These are phyloP conservation scores for Talaromyces trachyspermus DNA, from an alignment of 495 filamentous ascomycete species.

Conservation along the genomic window DNA sequence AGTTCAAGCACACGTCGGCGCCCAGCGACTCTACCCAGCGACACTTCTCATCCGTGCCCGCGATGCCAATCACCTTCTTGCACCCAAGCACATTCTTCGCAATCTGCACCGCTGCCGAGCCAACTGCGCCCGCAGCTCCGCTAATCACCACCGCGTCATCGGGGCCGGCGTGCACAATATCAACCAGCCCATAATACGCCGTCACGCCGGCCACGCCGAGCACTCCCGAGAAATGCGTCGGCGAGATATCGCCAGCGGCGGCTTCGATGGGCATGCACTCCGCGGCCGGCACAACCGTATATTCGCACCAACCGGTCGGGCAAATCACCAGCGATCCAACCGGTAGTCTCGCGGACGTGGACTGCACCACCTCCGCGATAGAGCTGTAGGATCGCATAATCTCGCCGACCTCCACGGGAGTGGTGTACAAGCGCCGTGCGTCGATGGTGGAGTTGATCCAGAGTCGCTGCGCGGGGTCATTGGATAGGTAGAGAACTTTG, in stretches of 20 bases:
- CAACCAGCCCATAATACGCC: slow-evolving; percentile 43
- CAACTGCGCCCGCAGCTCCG: slow-evolving; percentile 42
- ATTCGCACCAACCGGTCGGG: slow-evolving; percentile 43
- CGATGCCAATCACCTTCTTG: slow-evolving; percentile 49
- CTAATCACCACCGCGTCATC: slow-evolving; percentile 41
- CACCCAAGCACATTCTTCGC: slow-evolving; percentile 49
- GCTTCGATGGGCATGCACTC: slow-evolving; percentile 21
- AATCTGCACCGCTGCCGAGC: slow-evolving; percentile 42
- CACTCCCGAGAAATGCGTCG: slow-evolving; percentile 43
- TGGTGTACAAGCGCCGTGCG: slow-evolving; percentile 43
- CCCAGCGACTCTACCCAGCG: slow-evolving; percentile 54
- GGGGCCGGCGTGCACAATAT: slow-evolving; percentile 26
- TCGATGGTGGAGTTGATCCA: slow-evolving; percentile 46
- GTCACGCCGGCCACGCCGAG: slow-evolving; percentile 44
- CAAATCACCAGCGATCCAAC: slow-evolving; percentile 35
- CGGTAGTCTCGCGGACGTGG: slow-evolving; percentile 15
- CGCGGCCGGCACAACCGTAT: slow-evolving; percentile 32
- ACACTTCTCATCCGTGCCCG: slow-evolving; percentile 60
- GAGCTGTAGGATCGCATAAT: slow-evolving; percentile 20
- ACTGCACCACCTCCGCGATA: slow-evolving; percentile 40
- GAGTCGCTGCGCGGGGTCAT: slow-evolving; percentile 61
- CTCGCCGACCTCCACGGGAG: slow-evolving; percentile 43
- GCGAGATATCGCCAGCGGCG: slow-evolving; percentile 24
- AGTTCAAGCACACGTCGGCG: slow-evolving; percentile 61
- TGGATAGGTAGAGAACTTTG: slow-evolving; percentile 50